Base-by-base conservation (phyloP, 192 early-diverging fungal species). In the Coemansia asiatica region DNA sequence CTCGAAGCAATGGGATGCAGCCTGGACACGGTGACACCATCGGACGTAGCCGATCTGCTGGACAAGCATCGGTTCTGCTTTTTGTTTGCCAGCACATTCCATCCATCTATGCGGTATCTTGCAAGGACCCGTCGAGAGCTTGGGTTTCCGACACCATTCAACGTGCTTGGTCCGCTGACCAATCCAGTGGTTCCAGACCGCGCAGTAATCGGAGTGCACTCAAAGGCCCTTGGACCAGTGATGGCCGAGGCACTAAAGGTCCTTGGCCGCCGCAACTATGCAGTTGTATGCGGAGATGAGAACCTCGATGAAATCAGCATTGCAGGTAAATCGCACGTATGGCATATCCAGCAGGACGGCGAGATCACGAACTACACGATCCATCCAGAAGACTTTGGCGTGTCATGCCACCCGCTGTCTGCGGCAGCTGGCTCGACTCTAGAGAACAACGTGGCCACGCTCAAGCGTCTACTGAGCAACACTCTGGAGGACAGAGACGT, bases 251-350 rank as follows among this genome's bases (percentile, higher is more conserved):
- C 93, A 15, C 84, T 98, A 64, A 80, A 74, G 51, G 78, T 96
- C 46, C 85, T 83, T 23, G 93, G 93, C 29, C 86, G 90, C 1
- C 71, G 85, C 60, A 83, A 89, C 59, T 92, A 89, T 35, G 89
- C 94, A 83, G 92, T 98, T 21, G 94, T 98, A 23, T 89, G 91
- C 83, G 96, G 96, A 9, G 87, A 69, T 25, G 88, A 94, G 80
- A 89, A 91, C 19, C 76, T 98, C 2, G 96, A 98, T 63, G 96
- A 91, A 83, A 93, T 98, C 63, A 88, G 89, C 63, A 91, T 94
- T 51, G 90, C 89, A 40, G 93, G 94, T 51, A 74, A 85, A 53
- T 95, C 95, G 48, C 84, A 87, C 54, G 94, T 95, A 79, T 98
- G 96, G 96, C 83, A 87, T 33, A 77, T 95, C 25, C 77, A 85